These are phyloP conservation scores for Penicillium longicatenatum DNA, from an alignment of 495 filamentous ascomycete species.

Conservation along the genomic window DNA sequence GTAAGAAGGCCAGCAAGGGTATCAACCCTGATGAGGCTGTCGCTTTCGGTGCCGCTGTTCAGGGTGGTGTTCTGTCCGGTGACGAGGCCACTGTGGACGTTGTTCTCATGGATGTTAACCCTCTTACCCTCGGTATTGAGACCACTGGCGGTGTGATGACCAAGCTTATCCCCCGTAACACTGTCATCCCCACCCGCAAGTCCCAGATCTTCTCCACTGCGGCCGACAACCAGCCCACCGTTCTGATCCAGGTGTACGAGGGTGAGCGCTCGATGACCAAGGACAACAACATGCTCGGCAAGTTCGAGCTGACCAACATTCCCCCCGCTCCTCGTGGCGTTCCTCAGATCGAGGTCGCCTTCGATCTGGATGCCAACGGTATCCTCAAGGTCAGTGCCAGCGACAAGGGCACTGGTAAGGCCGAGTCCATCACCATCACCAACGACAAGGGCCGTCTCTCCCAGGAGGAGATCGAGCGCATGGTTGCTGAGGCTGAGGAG, in stretches of 20 bases:
- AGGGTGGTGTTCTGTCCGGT: constrained; percentile 96
- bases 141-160: constrained; percentile 99
- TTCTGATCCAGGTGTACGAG: constrained; percentile 99
- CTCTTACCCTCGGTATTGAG: constrained; percentile 97
- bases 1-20: constrained; percentile 99
- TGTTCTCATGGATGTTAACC: constrained; percentile 93
- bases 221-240: constrained; percentile 99
- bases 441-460: constrained; percentile 99
- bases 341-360: constrained; percentile 98
- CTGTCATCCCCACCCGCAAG: constrained; percentile 99
- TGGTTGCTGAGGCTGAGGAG: constrained; percentile 97
- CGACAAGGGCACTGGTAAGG: constrained; percentile 99
- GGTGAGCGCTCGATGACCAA: constrained; percentile 98
- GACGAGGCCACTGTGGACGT: constrained; percentile 96
- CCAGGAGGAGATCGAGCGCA: constrained; percentile 98
- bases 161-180: constrained; percentile 97
- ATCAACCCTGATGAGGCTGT: constrained; percentile 99
- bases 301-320: constrained; percentile 98
- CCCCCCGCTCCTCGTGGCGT: constrained; percentile 97
- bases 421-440: constrained; percentile 97
- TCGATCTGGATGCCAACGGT: constrained; percentile 98
- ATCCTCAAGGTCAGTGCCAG: constrained; percentile 97
- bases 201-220: constrained; percentile 99
- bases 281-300: constrained; percentile 99
- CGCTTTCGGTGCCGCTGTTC: constrained; percentile 97